A percentile compares a stretch with the other conserved stretches of the same genome.
Conservation (phyloP, 2,329 filamentous ascomycete species). For the Talaromyces sp. region DNA sequence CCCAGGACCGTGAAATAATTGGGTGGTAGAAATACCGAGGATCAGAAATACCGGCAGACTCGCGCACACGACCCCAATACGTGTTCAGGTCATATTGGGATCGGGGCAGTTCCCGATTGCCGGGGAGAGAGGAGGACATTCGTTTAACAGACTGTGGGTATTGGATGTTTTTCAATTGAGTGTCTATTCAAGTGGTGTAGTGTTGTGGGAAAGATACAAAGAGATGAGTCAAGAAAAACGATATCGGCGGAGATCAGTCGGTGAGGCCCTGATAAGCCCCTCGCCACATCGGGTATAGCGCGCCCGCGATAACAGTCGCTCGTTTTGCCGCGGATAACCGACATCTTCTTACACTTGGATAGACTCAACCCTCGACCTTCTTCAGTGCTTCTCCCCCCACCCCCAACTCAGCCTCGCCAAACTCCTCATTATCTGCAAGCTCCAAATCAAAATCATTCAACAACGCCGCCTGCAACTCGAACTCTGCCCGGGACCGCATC, state of each 20-base stretch:
- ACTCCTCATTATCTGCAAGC: constrained; percentile 17
- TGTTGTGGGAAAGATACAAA: too few species aligned
- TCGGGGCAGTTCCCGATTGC: constrained; percentile 76
- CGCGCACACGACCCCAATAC: constrained; percentile 91
- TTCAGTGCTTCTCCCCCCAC: constrained; percentile 16
- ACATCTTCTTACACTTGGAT: not conserved
- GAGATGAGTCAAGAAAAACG: constrained; percentile 26
- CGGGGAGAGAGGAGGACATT: constrained; percentile 64
- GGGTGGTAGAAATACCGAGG: constrained; percentile 65
- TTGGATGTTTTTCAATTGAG: not conserved
- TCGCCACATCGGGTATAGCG: constrained; percentile 9
- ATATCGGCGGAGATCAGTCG: constrained; percentile 34
- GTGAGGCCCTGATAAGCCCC: constrained; percentile 28
- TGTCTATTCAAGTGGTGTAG: not conserved
- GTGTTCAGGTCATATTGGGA: constrained; percentile 91
- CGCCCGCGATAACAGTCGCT: not conserved
- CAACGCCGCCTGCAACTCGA: constrained; percentile 15
- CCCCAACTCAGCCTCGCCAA: constrained; percentile 10
- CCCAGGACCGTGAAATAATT: not conserved
- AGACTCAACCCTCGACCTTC: constrained; percentile 13
- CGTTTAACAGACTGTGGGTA: not conserved
- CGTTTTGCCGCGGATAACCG: not conserved
- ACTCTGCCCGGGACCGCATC: constrained; percentile 7
- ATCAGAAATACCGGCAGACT: constrained; percentile 86
- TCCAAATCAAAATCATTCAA: constrained; percentile 20